Percentiles rank a stretch among this genome's conserved stretches.
Evolutionary conservation across 73 alveolate genomes (phyloP).

Genomic region (Paramecium sexaurelia): DNA sequence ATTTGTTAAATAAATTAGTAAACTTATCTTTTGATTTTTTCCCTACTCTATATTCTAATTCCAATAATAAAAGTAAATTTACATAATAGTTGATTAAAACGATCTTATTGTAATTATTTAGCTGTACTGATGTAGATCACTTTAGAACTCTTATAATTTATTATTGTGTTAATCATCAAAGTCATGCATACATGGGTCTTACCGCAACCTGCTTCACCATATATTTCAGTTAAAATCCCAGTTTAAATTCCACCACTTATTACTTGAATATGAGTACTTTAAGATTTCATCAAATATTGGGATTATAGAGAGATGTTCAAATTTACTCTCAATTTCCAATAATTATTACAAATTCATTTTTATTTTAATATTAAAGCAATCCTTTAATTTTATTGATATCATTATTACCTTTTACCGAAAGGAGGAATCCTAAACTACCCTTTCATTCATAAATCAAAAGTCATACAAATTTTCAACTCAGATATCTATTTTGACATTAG

Average conservation of each 20-base stretch:
- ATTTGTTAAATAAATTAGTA: background rate
- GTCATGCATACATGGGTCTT: background rate
- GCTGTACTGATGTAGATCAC: slow-evolving; percentile 20
- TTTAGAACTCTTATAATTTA: background rate
- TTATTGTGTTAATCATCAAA: background rate
- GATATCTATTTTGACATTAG: too few species aligned
- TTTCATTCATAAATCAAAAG: too few species aligned
- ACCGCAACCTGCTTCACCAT: background rate
- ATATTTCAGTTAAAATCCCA: background rate
- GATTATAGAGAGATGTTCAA: background rate
- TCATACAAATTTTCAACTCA: too few species aligned
- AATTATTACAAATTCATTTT: background rate
- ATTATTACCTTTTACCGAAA: background rate
- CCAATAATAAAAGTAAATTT: background rate
- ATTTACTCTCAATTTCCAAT: background rate
- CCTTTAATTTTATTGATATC: background rate
- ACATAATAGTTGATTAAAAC: slow-evolving; percentile 5
- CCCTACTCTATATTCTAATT: slow-evolving; percentile 12
- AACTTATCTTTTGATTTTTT: slow-evolving; percentile 40
- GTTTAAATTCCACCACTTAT: slow-evolving; percentile 41
- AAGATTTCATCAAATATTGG: slow-evolving; percentile 18
- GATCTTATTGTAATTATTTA: background rate
- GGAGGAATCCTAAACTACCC: too few species aligned
- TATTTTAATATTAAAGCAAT: background rate
- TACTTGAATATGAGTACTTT: background rate